phyloP scores from a whole-genome alignment of 202 grass and related monocot genomes.

The Panicum hallii region DNA sequence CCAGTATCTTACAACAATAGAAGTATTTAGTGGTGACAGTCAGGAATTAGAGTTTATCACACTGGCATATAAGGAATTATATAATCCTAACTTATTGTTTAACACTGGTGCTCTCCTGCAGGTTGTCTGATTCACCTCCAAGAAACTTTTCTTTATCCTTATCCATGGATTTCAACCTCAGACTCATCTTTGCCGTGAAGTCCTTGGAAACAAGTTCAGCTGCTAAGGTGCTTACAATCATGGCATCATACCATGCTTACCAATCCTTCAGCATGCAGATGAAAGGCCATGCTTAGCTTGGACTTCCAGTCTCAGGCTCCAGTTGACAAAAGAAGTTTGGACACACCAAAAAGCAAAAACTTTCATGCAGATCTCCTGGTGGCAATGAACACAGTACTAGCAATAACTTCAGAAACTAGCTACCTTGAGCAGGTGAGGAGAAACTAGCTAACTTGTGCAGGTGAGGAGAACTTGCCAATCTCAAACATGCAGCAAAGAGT shows the following conservation, averaged over 20 bases:
- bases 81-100: background rate
- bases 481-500: background rate
- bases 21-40: background rate
- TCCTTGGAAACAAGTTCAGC: background rate
- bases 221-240: background rate
- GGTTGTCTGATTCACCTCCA: background rate
- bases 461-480: background rate
- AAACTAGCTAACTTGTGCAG: background rate
- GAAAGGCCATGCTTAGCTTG: background rate
- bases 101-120: conserved; percentile 1
- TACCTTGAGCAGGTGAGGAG: background rate
- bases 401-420: background rate
- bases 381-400: background rate
- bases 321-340: background rate
- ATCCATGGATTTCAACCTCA: background rate
- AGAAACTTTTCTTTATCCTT: background rate
- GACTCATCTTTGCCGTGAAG: background rate
- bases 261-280: background rate
- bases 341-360: background rate
- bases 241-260: background rate
- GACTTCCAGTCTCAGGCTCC: background rate
- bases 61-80: background rate
- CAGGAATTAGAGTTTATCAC: background rate
- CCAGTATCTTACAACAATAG: background rate
- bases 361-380: background rate